Evolutionary conservation across 345 rosid species (phyloP).

Genomic region (Pistacia vera): DNA sequence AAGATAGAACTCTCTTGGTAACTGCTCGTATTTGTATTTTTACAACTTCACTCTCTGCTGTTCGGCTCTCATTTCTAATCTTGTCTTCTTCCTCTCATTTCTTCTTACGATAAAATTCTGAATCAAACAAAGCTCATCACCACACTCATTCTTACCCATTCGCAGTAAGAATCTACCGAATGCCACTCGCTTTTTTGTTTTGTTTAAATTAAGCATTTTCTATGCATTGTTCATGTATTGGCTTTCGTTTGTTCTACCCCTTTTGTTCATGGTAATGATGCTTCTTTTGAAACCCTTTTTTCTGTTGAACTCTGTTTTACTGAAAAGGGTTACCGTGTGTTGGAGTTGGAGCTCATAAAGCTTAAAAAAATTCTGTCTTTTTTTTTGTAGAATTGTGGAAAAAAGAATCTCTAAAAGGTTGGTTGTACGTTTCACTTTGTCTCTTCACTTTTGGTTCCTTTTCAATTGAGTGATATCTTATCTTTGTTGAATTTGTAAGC

Average conservation of each 20-base stretch:
- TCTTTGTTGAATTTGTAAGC: constrained; percentile 3
- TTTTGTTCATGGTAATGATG: constrained; percentile 31
- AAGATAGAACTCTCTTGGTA: too few relatives aligned
- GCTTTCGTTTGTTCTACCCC: background rate
- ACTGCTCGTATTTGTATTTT: too few relatives aligned
- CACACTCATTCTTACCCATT: background rate
- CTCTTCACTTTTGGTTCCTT: background rate
- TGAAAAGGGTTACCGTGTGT: constrained; percentile 11
- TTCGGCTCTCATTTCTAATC: too few relatives aligned
- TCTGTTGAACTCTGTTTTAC: background rate
- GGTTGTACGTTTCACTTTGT: constrained; percentile 11
- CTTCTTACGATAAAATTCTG: too few relatives aligned
- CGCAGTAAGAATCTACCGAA: constrained; percentile 1
- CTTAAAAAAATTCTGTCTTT: constrained; percentile 28
- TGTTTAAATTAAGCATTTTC: background rate
- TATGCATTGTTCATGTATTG: background rate
- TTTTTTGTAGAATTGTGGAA: background rate
- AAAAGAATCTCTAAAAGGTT: constrained; percentile 35
- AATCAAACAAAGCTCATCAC: background rate
- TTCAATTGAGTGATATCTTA: background rate
- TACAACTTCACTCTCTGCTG: too few relatives aligned
- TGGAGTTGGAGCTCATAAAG: constrained; percentile 25
- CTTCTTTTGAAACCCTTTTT: constrained; percentile 25
- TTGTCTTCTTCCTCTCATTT: background rate
- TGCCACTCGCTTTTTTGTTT: background rate